phyloP scores from a whole-genome alignment of 305 asterid genomes.

The Solanum hybrid region DNA sequence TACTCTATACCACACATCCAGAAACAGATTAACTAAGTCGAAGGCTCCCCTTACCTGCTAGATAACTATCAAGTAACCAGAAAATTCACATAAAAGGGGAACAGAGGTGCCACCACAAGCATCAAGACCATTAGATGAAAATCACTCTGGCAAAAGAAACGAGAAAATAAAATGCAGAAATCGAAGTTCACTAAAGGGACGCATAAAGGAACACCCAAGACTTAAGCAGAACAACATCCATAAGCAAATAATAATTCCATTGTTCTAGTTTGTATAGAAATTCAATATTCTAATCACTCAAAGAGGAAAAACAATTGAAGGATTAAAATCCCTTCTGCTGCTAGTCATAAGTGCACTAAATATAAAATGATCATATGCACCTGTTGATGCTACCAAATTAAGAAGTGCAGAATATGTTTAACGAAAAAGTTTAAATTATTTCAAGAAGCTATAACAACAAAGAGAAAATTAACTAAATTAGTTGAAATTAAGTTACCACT shows the following conservation, averaged over 20 bases:
- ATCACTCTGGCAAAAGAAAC: neutral
- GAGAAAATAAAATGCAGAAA: neutral
- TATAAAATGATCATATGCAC: neutral
- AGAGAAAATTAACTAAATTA: neutral
- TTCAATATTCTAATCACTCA: neutral
- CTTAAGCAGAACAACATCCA: neutral
- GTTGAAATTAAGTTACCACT: neutral
- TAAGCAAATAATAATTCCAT: neutral
- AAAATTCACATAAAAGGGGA: neutral
- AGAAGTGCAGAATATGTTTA: neutral
- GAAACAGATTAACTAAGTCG: neutral
- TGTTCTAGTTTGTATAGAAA: neutral
- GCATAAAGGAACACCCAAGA: neutral
- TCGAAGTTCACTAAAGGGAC: neutral
- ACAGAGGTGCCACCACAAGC: neutral
- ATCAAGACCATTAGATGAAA: neutral
- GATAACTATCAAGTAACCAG: neutral
- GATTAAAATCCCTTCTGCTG: neutral
- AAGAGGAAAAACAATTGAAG: neutral
- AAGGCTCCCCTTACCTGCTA: neutral
- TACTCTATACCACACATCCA: neutral
- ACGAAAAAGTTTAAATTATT: neutral
- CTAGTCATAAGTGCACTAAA: neutral
- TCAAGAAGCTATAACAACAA: neutral
- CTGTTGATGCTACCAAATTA: neutral